Conservation (phyloP, 352 stramenopile genomes). For the Hyaloperonospora brassicae region DNA sequence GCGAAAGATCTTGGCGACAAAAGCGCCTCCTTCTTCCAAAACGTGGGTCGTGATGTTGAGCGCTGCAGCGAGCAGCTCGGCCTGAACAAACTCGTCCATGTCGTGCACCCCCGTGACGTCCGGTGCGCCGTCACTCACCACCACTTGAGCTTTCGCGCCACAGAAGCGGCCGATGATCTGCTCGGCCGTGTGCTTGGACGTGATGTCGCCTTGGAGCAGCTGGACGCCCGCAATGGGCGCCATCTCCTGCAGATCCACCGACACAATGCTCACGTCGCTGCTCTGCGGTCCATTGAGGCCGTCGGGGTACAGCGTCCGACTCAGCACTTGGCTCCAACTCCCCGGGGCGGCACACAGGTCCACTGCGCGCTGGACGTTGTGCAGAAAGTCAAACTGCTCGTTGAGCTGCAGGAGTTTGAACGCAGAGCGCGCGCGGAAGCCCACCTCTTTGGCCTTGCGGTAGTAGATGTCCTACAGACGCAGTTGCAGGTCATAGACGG, state of each 20-base stretch:
- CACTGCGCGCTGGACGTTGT: constrained; percentile 88
- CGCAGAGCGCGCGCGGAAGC: constrained; percentile 94
- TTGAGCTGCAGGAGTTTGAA: constrained; percentile 99
- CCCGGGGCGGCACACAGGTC: constrained; percentile 98
- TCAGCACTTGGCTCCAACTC: constrained; percentile 97
- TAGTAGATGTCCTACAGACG: constrained; percentile 83
- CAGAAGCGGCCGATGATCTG: constrained; percentile 93
- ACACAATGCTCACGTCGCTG: constrained; percentile 86
- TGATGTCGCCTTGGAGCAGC: constrained; percentile 95
- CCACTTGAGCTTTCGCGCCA: constrained; percentile 91
- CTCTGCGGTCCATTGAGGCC: constrained; percentile 23
- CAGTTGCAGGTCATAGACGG: background rate
- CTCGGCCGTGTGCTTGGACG: constrained; percentile 90
- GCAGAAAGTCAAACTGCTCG: constrained; percentile 95
- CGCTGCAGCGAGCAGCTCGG: constrained; percentile 93
- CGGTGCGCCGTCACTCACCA: constrained; percentile 97
- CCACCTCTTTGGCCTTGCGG: constrained; percentile 90
- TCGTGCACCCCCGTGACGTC: constrained; percentile 99
- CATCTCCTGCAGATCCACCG: constrained; percentile 99
- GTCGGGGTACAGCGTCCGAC: constrained; percentile 73
- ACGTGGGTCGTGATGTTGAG: constrained; percentile 97
- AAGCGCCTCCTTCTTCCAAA: constrained; percentile 88
- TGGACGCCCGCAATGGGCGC: constrained; percentile 94
- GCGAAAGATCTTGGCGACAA: constrained; percentile 99
- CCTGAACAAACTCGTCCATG: constrained; percentile 97